Conservation (phyloP, 208 protist genomes). For the Wallacemonas collosoma region DNA sequence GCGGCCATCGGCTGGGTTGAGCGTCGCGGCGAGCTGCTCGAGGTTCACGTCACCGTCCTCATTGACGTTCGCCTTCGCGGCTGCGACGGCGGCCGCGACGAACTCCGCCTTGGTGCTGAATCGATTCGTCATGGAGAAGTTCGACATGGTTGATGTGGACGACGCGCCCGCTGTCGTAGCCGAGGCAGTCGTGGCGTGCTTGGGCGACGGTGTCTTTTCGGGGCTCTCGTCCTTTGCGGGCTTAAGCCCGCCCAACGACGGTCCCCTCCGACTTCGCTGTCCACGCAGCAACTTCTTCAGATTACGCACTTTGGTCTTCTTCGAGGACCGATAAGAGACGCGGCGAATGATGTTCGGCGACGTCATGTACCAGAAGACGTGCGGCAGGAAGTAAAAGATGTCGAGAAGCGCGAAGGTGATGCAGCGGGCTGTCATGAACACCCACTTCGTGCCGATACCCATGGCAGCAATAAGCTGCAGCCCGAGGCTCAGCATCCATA, state of each 20-base stretch:
- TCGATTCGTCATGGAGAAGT: background rate
- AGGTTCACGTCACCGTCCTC: conserved; percentile 17
- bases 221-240: background rate
- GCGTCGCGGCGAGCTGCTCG: conserved; percentile 35
- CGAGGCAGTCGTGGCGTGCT: background rate
- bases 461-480: conserved; percentile 71
- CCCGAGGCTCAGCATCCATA: conserved; percentile 57
- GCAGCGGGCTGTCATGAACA: conserved; percentile 69
- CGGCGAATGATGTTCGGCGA: conserved; percentile 79
- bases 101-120: background rate
- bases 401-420: conserved; percentile 62
- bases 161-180: background rate
- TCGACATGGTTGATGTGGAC: background rate
- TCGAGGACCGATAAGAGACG: conserved; percentile 76
- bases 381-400: conserved; percentile 61
- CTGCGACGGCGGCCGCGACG: conserved; percentile 15
- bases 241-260: background rate
- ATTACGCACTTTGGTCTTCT: conserved; percentile 56
- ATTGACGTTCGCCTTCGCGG: conserved; percentile 1
- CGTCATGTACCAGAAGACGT: conserved; percentile 67
- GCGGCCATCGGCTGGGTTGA: conserved; percentile 69
- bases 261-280: conserved; percentile 6
- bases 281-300: conserved; percentile 41
- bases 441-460: conserved; percentile 79
- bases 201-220: background rate